Evolutionary conservation across 768 basidiomycete species (phyloP).

Genomic region (Nidula microcarpa): DNA sequence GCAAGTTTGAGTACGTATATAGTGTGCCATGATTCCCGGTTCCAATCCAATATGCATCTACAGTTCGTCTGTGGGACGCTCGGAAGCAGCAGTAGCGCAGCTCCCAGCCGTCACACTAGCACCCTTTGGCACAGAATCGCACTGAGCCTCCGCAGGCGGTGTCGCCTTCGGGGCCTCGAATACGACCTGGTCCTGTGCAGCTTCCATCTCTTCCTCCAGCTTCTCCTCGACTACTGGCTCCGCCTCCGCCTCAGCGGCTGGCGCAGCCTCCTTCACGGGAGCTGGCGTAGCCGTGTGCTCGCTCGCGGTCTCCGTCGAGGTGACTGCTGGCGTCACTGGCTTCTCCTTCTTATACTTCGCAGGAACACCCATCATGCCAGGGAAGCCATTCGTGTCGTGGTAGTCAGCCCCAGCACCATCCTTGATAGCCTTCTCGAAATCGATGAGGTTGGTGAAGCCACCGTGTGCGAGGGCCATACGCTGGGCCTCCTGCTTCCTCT

Average conservation of each 20-base stretch:
- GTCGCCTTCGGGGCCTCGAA: not conserved
- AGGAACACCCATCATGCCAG: slow-evolving; percentile 36
- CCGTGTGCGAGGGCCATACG: slow-evolving; percentile 48
- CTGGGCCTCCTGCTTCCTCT: slow-evolving; percentile 49
- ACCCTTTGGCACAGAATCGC: too few species aligned
- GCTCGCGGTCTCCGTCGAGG: not conserved
- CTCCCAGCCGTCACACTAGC: too few species aligned
- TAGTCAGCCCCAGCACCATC: slow-evolving; percentile 37
- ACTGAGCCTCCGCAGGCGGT: too few species aligned
- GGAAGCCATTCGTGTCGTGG: slow-evolving; percentile 39
- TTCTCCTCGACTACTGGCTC: not conserved
- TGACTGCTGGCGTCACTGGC: not conserved
- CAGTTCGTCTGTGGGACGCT: too few species aligned
- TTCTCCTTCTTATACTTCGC: slow-evolving; percentile 21
- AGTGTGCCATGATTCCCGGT: too few species aligned
- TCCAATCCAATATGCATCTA: too few species aligned
- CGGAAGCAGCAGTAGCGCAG: too few species aligned
- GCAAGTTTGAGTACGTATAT: too few species aligned
- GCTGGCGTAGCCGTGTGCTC: not conserved
- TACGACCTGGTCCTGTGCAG: slow-evolving; percentile 1
- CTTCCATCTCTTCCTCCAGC: not conserved
- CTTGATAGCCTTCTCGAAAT: slow-evolving; percentile 47
- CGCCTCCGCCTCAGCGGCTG: not conserved
- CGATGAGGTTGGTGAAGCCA: slow-evolving; percentile 45
- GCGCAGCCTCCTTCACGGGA: not conserved